Conservation (phyloP, 768 basidiomycete species). For the Leccinellum rugosiceps region DNA sequence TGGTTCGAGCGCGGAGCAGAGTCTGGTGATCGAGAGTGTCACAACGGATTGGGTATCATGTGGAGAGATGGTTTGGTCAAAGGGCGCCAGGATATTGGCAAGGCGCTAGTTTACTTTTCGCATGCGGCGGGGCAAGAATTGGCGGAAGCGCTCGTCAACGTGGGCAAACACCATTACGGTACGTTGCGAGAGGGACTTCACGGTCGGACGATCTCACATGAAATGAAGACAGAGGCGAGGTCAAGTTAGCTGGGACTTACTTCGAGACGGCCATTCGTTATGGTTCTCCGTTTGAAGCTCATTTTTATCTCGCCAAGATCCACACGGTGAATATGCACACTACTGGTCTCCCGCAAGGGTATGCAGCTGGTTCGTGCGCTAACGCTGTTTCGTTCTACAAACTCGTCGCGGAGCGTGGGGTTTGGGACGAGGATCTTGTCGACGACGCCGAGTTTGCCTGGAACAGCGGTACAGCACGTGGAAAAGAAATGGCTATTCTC, state of each 20-base stretch:
- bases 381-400: slow-evolving; percentile 94
- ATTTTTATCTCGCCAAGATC: slow-evolving; percentile 88
- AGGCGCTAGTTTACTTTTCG: slow-evolving; percentile 65
- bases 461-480: slow-evolving; percentile 65
- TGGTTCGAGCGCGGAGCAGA: slow-evolving; percentile 91
- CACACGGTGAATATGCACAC: slow-evolving; percentile 56
- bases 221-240: slow-evolving; percentile 62
- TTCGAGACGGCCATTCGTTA: slow-evolving; percentile 83
- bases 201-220: slow-evolving; percentile 2
- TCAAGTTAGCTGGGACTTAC: slow-evolving; percentile 60
- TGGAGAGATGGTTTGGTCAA: slow-evolving; percentile 83
- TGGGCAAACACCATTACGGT: slow-evolving; percentile 80
- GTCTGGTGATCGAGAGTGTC: slow-evolving; percentile 81
- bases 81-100: slow-evolving; percentile 62
- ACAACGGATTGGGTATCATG: slow-evolving; percentile 89
- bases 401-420: slow-evolving; percentile 84
- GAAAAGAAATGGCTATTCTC: slow-evolving; percentile 80
- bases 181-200: slow-evolving; percentile 12
- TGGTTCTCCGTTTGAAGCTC: slow-evolving; percentile 93
- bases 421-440: slow-evolving; percentile 80
- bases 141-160: slow-evolving; percentile 87
- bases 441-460: slow-evolving; percentile 77
- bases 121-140: slow-evolving; percentile 84
- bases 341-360: slow-evolving; percentile 40
- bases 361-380: slow-evolving; percentile 74